Conservation (phyloP, 164 flowering plant genomes). For the Vitis rotundifolia region DNA sequence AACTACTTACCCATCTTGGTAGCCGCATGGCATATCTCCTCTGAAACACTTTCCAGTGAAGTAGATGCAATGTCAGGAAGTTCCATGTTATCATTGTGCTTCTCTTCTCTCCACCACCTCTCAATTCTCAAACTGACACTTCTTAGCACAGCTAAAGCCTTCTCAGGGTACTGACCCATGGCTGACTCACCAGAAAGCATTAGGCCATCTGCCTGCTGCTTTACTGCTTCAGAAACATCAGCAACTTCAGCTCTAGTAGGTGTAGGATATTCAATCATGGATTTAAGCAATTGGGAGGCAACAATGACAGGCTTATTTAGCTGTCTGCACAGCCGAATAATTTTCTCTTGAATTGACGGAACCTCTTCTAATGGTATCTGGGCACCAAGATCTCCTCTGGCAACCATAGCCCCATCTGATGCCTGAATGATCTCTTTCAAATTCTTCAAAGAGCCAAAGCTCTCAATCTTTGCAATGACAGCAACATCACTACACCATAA, state of each 20-base stretch:
- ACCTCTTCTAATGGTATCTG: slow-evolving; percentile 98
- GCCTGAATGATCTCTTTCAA: slow-evolving; percentile 86
- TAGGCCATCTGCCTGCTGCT: slow-evolving; percentile 91
- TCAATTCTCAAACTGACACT: slow-evolving; percentile 92
- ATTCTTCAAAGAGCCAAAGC: slow-evolving; percentile 84
- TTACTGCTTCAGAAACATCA: slow-evolving; percentile 96
- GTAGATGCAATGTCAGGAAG: slow-evolving; percentile 70
- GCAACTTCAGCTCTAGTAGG: slow-evolving; percentile 99
- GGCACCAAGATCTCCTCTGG: slow-evolving; percentile 97
- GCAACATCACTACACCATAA: slow-evolving; percentile 71
- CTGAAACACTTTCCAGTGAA: slow-evolving; percentile 73
- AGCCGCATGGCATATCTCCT: slow-evolving; percentile 95
- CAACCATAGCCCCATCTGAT: slow-evolving; percentile 98
- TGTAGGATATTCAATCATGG: slow-evolving; percentile 97
- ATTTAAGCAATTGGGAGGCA: slow-evolving; percentile 92
- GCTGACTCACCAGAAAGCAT: slow-evolving; percentile 99
- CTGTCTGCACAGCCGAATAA: slow-evolving; percentile 80
- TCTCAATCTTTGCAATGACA: slow-evolving; percentile 92
- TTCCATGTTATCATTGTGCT: slow-evolving; percentile 69
- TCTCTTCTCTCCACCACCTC: slow-evolving; percentile 97
- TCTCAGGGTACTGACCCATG: slow-evolving; percentile 95
- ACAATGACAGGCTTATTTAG: slow-evolving; percentile 93
- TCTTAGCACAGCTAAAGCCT: slow-evolving; percentile 85
- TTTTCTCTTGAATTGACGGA: slow-evolving; percentile 85
- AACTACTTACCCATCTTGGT: slow-evolving; percentile 84